Conservation (phyloP, 495 filamentous ascomycete species). For the Neurospora sp. region DNA sequence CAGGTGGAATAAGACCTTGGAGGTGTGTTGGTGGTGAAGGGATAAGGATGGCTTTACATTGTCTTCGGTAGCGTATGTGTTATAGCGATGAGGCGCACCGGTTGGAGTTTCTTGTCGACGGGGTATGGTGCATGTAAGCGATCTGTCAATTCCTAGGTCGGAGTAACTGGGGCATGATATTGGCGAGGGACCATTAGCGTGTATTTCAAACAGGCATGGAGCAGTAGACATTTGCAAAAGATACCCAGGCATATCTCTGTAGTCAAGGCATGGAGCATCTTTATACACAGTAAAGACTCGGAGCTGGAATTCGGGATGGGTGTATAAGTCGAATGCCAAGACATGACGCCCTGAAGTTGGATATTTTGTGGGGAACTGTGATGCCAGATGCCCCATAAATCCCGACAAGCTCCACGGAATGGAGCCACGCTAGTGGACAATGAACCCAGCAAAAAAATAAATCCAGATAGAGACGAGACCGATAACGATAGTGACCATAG, state of each 20-base stretch:
- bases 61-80: not conserved
- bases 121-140: not conserved
- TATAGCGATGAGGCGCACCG: not conserved
- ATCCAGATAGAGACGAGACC: not conserved
- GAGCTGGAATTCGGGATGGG: not conserved
- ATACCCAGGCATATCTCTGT: not conserved
- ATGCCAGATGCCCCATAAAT: not conserved
- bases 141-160: not conserved
- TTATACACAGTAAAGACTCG: not conserved
- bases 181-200: not conserved
- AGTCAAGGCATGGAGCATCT: not conserved
- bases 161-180: not conserved
- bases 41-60: not conserved
- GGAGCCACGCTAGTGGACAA: not conserved
- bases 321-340: not conserved
- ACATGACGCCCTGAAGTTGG: not conserved
- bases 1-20: constrained; percentile 2
- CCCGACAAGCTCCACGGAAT: not conserved
- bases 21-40: not conserved
- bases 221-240: not conserved
- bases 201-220: not conserved
- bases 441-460: not conserved
- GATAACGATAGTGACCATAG: not conserved
- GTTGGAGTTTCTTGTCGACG: not conserved
- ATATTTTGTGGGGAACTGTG: not conserved